Conservation (phyloP, 2,329 filamentous ascomycete genomes). For the Botrytis pseudocinerea region DNA sequence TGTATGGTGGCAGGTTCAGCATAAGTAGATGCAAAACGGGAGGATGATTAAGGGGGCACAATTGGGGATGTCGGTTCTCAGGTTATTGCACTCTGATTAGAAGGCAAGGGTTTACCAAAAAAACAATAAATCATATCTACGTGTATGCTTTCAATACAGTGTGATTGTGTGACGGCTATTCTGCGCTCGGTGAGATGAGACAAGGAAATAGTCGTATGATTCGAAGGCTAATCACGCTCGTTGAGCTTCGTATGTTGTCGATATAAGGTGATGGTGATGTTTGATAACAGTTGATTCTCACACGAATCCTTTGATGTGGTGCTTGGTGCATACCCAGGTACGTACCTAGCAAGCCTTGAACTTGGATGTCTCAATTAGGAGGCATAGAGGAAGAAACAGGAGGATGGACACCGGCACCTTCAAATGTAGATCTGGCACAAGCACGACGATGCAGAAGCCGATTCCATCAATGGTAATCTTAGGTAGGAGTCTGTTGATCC, state of each 20-base stretch:
- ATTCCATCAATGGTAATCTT: background rate
- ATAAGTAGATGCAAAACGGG: background rate
- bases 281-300: background rate
- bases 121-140: conserved; percentile 8
- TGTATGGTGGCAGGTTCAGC: conserved; percentile 14
- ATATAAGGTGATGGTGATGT: background rate
- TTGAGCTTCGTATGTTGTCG: background rate
- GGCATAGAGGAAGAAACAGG: background rate
- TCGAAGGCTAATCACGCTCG: background rate
- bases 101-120: conserved; percentile 2
- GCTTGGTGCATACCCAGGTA: background rate
- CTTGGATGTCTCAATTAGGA: background rate
- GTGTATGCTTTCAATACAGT: background rate
- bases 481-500: background rate
- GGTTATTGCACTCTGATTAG: background rate
- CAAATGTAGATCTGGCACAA: background rate
- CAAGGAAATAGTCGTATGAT: background rate
- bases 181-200: background rate
- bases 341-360: background rate
- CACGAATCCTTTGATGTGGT: background rate
- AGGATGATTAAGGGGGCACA: background rate
- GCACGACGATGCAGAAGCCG: background rate
- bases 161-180: background rate
- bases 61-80: background rate
- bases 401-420: background rate